Evolutionary conservation across 108 stramenopile species (phyloP), one percentile per base, ranked within the genome.

Genomic region (Nannochloropsis gaditana): DNA sequence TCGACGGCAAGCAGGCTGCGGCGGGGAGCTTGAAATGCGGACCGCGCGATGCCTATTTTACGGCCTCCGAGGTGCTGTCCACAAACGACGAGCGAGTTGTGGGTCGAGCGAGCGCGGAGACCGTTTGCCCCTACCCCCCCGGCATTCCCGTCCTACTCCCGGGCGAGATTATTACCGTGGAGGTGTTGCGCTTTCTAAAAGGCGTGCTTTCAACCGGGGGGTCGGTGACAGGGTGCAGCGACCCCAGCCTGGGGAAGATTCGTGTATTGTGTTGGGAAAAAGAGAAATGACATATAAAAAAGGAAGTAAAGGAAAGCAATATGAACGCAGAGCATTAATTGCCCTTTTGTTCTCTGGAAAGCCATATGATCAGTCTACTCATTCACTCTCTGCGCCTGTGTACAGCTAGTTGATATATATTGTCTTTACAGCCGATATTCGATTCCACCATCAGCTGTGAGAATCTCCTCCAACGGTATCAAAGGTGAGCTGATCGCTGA

Each of bases 111-210:
- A 85, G 87, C 82, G 87, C 87, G n/a, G 87, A 88, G 81, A 88
- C 87, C 44, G 85, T 88, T 83, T 87, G 87, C 84, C 85, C 87
- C 6, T 88, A 88, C 80, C 87, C 87, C n/a, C 87, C 87, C 31
- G 87, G 87, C 19, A 88, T 88, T 81, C 87, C 87, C 41, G 82
- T 87, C 19, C 85, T 88, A 9, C 19, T 88, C 44, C 87, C 87
- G 9, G 87, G 87, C 44, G 87, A 87, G 84, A n/a, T 44, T 6
- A 87, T 88, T 11, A 88, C 87, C 1, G 50, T 42, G 79, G 83
- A 83, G 80, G 83, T 79, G 42, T 15, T 87, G n/a, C 83, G 79
- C 9, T 73, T 82, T 10, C 79, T 87, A 41, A 21, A 41, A 80
- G 44, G 82, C 42, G 86, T 87, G 10, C 50, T 45, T 79, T 31